Evolutionary conservation across 768 basidiomycete species (phyloP), one percentile per base, ranked within the genome.

Genomic region (Dendrothele bispora): DNA sequence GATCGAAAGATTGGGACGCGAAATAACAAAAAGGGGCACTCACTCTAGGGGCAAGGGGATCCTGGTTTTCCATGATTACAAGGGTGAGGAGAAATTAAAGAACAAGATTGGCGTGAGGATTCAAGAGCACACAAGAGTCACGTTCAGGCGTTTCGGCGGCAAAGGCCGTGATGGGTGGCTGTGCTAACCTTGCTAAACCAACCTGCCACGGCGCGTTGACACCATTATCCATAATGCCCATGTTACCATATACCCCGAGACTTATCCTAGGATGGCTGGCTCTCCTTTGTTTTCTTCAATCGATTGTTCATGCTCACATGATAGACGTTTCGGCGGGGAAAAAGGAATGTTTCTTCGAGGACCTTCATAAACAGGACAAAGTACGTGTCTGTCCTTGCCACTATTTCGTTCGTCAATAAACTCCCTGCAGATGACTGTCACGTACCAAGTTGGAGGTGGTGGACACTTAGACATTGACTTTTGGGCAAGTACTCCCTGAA

Each of bases 381-480:
- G 91, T 88, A 52, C 48, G 58, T 30, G 35, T 30, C 37, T 17
- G 51, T 21, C 15, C 40, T 14, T 20, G 14, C 18, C 39, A 7
- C 44, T 39, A 37, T 25, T 46, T 43, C 20, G 55, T 54, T 32
- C 47, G n/a, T 24, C 15, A n/a, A n/a, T 26, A n/a, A 46, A 38
- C 24, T 27, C 17, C 26, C 11, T 44, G 27, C 59, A 98, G 95
- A 98, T 99, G 97, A 95, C 95, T 21, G 90, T 99, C 41, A 97
- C 95, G 30, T 99, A 98, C 64, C 97, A 99, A 77, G 97, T 98
- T 6, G 95, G 92, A 43, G 93, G 91, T 36, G 97, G 97, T 21
- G 95, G 97, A 1, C 91, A 98, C 63, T 69, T 98, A 41, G 97
- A 99, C 68, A 91, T 99, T 50, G 95, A 99, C 68, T 98, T 98